These are phyloP conservation scores for Pythium aristosporum DNA, from an alignment of 352 stramenopile genomes.

Conservation along the genomic window DNA sequence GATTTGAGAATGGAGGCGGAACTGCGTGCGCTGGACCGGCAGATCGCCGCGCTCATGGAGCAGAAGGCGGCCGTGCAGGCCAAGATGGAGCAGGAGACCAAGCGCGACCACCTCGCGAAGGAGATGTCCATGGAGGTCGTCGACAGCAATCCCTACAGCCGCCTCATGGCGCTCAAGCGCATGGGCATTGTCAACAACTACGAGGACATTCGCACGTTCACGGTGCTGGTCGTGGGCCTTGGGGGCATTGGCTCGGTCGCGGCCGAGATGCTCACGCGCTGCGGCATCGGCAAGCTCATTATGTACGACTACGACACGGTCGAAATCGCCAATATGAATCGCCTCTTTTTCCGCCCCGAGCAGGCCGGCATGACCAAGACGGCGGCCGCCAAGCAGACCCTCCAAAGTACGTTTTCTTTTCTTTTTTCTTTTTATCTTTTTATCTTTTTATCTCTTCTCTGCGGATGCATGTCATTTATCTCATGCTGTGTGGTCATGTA, in stretches of 20 bases:
- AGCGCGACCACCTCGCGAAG: slow-evolving; percentile 31
- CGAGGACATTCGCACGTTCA: slow-evolving; percentile 79
- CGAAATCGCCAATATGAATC: slow-evolving; percentile 92
- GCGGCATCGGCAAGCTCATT: slow-evolving; percentile 88
- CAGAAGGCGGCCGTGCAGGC: slow-evolving; percentile 59
- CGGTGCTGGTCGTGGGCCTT: slow-evolving; percentile 81
- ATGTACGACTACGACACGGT: slow-evolving; percentile 91
- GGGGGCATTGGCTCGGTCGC: slow-evolving; percentile 86
- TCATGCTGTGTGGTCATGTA: neutral
- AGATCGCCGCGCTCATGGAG: slow-evolving; percentile 76
- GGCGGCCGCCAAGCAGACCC: slow-evolving; percentile 81
- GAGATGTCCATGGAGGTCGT: slow-evolving; percentile 80
- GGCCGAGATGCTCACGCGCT: slow-evolving; percentile 89
- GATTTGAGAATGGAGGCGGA: slow-evolving; percentile 30
- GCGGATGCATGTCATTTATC: too few species aligned
- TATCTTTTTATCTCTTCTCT: neutral
- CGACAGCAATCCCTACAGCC: slow-evolving; percentile 88
- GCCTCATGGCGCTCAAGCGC: slow-evolving; percentile 88
- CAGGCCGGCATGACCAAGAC: slow-evolving; percentile 88
- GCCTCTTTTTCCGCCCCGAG: slow-evolving; percentile 87
- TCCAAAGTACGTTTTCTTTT: slow-evolving; percentile 53
- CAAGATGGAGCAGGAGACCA: slow-evolving; percentile 46
- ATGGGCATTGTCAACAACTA: slow-evolving; percentile 92
- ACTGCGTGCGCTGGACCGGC: slow-evolving; percentile 63
- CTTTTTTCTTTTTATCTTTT: neutral